These are phyloP conservation scores for Nemophila menziesii DNA, from an alignment of 257 asterid genomes.

Conservation along the genomic window DNA sequence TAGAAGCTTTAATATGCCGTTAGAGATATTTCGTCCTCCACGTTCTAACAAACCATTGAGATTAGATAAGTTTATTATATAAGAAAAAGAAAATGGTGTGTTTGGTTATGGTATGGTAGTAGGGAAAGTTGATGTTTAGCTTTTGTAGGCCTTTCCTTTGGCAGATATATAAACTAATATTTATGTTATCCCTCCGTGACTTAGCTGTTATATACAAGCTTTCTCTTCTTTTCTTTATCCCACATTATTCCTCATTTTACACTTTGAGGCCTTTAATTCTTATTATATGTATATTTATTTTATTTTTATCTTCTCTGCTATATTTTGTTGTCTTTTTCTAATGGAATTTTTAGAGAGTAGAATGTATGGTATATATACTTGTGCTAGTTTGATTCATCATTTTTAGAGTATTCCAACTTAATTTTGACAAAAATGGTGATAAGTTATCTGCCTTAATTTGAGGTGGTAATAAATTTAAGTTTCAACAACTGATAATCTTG, in stretches of 20 bases:
- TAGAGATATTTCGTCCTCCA: slow-evolving; percentile 27
- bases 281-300: background rate
- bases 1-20: slow-evolving; percentile 18
- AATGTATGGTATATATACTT: no score
- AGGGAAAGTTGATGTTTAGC: slow-evolving; percentile 17
- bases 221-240: no score
- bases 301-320: background rate
- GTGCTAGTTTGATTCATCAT: no score
- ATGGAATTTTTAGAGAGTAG: no score
- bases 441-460: no score
- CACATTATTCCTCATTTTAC: background rate
- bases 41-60: slow-evolving; percentile 28
- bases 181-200: background rate
- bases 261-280: background rate
- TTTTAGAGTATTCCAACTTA: no score
- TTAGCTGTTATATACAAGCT: background rate
- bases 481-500: no score
- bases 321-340: no score
- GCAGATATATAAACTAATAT: slow-evolving; percentile 9
- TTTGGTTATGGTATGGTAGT: slow-evolving; percentile 14
- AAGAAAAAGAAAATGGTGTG: slow-evolving; percentile 7
- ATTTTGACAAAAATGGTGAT: no score
- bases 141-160: slow-evolving; percentile 9
- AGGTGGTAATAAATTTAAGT: no score
- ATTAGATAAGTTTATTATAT: slow-evolving; percentile 35